Conservation (phyloP, 495 filamentous ascomycete genomes). For the Xylaria palmicola region DNA sequence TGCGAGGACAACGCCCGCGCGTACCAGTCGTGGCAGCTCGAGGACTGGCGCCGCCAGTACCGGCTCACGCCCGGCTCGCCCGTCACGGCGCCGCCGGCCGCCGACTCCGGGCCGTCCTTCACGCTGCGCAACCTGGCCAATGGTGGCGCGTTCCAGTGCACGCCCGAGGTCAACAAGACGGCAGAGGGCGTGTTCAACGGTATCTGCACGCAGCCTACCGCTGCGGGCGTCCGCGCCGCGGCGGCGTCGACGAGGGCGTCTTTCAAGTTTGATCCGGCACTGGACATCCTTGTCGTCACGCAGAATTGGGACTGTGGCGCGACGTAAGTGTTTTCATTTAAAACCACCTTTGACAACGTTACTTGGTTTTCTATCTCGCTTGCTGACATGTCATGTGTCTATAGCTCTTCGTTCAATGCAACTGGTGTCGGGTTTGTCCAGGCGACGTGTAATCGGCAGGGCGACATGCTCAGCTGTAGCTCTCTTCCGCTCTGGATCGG, state of each 20-base stretch:
- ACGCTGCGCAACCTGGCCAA: slow-evolving; percentile 30
- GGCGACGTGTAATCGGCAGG: slow-evolving; percentile 33
- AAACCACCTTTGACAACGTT: no score
- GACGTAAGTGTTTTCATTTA: slow-evolving; percentile 27
- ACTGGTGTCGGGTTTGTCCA: slow-evolving; percentile 37
- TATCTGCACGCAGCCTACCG: slow-evolving; percentile 12
- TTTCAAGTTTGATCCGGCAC: slow-evolving; percentile 34
- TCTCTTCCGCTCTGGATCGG: slow-evolving; percentile 39
- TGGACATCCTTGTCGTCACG: slow-evolving; percentile 33
- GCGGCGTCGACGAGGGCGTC: slow-evolving; percentile 19
- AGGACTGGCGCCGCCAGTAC: slow-evolving; percentile 35
- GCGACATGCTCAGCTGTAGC: slow-evolving; percentile 34
- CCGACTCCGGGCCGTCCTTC: slow-evolving; percentile 39
- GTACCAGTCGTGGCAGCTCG: slow-evolving; percentile 40
- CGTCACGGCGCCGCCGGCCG: not conserved
- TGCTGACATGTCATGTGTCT: not conserved
- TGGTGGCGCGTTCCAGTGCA: slow-evolving; percentile 29
- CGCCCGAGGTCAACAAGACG: slow-evolving; percentile 17
- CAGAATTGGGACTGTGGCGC: slow-evolving; percentile 34
- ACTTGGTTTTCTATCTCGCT: no score
- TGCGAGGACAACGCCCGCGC: slow-evolving; percentile 26
- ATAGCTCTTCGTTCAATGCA: slow-evolving; percentile 25
- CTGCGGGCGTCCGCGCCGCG: not conserved
- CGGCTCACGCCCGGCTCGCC: slow-evolving; percentile 28
- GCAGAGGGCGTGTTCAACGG: slow-evolving; percentile 27